Evolutionary conservation across 345 rosid species (phyloP).

Genomic region (Cardamine chenopodiifolia): DNA sequence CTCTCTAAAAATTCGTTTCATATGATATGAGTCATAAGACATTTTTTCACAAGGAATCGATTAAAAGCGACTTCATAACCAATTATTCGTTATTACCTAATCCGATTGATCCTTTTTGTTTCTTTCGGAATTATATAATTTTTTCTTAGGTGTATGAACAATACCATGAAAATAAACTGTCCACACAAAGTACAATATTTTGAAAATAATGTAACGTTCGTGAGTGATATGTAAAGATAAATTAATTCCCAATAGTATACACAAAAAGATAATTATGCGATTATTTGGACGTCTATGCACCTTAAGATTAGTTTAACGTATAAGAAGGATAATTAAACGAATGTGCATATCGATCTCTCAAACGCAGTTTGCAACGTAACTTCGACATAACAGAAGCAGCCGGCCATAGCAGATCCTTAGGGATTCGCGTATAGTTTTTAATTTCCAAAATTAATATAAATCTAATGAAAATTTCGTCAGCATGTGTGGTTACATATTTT

Average conservation of each 20-base stretch:
- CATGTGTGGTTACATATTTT: constrained; percentile 4
- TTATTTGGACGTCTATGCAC: constrained; percentile 5
- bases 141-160: constrained; percentile 32
- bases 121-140: constrained; percentile 9
- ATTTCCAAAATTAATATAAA: constrained; percentile 4
- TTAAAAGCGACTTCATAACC: constrained; percentile 32
- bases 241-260: neutral
- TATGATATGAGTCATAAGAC: neutral
- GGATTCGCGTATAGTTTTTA: constrained; percentile 47
- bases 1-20: neutral
- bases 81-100: constrained; percentile 28
- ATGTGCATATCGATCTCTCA: neutral
- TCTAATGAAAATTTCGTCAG: neutral
- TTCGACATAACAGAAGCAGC: constrained; percentile 33
- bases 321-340: neutral
- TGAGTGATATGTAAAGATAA: neutral
- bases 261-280: constrained; percentile 1
- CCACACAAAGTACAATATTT: constrained; percentile 2
- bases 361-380: constrained; percentile 33
- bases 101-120: constrained; percentile 5
- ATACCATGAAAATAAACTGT: neutral
- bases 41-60: constrained; percentile 18
- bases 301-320: constrained; percentile 5
- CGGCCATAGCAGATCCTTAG: constrained; percentile 60
- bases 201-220: constrained; percentile 6